Evolutionary conservation across 225 moss, liverwort and hornwort species (phyloP).

Genomic region (Marchantia polymorpha): DNA sequence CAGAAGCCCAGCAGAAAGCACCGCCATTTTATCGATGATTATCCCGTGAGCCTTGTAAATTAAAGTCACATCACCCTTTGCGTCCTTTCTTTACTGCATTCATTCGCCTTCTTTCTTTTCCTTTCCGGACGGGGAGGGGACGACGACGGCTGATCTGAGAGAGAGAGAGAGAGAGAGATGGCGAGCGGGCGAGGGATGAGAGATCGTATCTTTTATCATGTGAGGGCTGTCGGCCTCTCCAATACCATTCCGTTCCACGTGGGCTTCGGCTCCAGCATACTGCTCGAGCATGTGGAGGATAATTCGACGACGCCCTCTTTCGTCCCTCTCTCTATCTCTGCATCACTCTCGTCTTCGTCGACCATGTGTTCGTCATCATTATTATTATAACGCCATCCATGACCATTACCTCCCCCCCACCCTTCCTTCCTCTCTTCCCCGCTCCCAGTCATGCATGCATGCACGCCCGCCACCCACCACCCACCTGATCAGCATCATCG

Average conservation of each 20-base stretch:
- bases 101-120: too few species aligned
- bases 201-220: slow-evolving; percentile 1
- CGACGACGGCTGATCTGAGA: too few species aligned
- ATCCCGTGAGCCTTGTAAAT: neutral
- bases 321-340: neutral
- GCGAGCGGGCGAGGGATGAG: neutral
- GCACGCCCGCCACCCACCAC: slow-evolving; percentile 4
- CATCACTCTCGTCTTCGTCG: neutral
- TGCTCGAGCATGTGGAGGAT: neutral
- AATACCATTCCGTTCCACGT: slow-evolving; percentile 10
- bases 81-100: neutral
- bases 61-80: neutral
- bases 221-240: slow-evolving; percentile 14
- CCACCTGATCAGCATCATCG: neutral
- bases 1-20: neutral
- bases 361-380: neutral
- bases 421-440: slow-evolving; percentile 1
- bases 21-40: slow-evolving; percentile 8
- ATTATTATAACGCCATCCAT: slow-evolving; percentile 2
- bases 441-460: slow-evolving; percentile 8
- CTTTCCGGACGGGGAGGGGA: too few species aligned
- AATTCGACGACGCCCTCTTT: neutral
- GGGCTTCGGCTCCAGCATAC: neutral
- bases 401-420: neutral
- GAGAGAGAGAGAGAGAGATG: neutral